Conservation (phyloP, 2,329 filamentous ascomycete species). For the Trichoderma harzianum region DNA sequence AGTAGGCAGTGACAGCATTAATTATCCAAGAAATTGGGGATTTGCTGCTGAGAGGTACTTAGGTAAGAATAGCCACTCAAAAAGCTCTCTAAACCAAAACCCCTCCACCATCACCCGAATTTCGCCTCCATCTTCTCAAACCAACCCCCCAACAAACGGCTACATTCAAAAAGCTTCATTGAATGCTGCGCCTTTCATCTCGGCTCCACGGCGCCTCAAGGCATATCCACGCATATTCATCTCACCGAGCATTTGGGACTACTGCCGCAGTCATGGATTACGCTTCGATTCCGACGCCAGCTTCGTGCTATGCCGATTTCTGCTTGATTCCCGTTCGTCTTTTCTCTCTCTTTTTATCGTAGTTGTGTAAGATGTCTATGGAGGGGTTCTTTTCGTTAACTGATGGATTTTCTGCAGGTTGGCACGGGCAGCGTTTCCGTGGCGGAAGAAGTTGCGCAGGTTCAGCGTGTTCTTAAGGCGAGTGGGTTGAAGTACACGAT, state of each 20-base stretch:
- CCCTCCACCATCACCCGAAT: background rate
- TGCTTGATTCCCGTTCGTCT: constrained; percentile 74
- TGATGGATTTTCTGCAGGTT: constrained; percentile 48
- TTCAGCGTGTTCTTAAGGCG: constrained; percentile 78
- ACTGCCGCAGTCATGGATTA: constrained; percentile 40
- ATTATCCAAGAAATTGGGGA: background rate
- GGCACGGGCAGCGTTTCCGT: constrained; percentile 76
- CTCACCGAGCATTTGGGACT: background rate
- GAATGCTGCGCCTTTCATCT: background rate
- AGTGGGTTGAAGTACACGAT: constrained; percentile 81
- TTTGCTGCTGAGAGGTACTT: background rate
- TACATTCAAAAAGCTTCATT: background rate
- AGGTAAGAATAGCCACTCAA: background rate
- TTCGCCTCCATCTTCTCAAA: background rate
- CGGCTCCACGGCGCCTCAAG: background rate
- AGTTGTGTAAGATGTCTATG: background rate
- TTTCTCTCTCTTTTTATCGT: background rate
- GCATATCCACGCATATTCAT: background rate
- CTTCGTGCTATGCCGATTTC: constrained; percentile 81
- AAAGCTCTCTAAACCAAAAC: background rate
- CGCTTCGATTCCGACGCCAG: constrained; percentile 59
- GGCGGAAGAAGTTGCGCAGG: constrained; percentile 79
- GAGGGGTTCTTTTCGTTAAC: background rate
- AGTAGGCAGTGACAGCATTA: background rate
- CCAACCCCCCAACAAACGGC: background rate